A percentile compares a stretch with the other conserved stretches of the same genome.
These are phyloP conservation scores for Trichoderma parareesei DNA, from an alignment of 495 filamentous ascomycete genomes.

Conservation along the genomic window DNA sequence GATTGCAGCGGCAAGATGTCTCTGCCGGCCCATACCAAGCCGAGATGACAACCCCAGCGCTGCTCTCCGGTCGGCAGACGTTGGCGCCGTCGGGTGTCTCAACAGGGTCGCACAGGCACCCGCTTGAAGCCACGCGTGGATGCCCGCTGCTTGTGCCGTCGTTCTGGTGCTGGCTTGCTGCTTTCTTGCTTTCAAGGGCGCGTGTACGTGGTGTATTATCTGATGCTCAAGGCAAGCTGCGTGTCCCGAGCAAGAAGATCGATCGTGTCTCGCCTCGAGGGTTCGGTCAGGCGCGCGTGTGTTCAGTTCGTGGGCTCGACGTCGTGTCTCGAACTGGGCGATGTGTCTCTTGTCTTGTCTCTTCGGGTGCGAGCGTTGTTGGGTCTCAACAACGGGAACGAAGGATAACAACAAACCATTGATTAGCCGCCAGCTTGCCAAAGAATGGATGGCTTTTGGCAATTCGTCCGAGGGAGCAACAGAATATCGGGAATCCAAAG, in stretches of 20 bases:
- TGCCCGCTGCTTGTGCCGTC: neutral
- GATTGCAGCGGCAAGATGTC: neutral
- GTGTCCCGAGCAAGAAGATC: neutral
- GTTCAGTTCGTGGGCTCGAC: too few species aligned
- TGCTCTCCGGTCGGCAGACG: neutral
- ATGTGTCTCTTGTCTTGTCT: neutral
- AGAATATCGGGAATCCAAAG: neutral
- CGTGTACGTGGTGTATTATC: neutral
- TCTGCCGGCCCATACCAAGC: neutral
- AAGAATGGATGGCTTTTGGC: neutral
- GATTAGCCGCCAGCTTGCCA: neutral
- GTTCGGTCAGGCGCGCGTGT: constrained; percentile 3
- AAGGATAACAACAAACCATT: neutral
- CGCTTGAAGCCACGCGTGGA: neutral
- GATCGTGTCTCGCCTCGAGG: neutral
- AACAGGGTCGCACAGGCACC: neutral
- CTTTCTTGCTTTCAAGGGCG: too few species aligned
- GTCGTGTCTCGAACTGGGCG: neutral
- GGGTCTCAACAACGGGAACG: neutral
- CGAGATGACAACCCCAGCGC: neutral
- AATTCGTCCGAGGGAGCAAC: too few species aligned
- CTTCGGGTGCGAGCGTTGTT: neutral
- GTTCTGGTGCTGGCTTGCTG: neutral
- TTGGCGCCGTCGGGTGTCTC: neutral
- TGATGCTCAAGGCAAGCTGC: neutral